Base-by-base conservation (phyloP, 768 basidiomycete genomes). In the Albatrellus ellisii region DNA sequence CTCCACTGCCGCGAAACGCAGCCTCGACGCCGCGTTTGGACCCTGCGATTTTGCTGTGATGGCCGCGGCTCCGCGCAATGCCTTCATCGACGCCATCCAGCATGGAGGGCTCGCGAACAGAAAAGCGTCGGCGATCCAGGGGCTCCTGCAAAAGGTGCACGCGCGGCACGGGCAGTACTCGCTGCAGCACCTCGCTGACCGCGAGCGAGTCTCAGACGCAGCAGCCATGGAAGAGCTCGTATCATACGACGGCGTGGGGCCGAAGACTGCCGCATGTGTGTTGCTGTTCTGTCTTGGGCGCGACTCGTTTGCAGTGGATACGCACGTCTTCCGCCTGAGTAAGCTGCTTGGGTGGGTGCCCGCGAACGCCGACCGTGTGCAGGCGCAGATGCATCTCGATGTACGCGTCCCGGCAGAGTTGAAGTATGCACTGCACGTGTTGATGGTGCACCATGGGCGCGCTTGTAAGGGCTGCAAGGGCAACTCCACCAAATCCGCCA, bases 291-390 rank as follows among this genome's bases (percentile, higher is more conserved):
- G 73, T 47, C 60, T 79, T 6, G 73, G 69, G 4, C 62, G 76
- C n/a, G 62, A 71, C 34, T 70, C 72, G 0, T 77, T 78, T 43
- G 73, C 77, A 0, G 77, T 79, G 37, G 76, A 79, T 46, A 79
- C 77, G 6, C 75, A 77, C 46, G 69, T 79, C 20, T 77, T 67
- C 50, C 62, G 75, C 11, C 53, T 77, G 42, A 67, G 65, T 54
- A 70, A 60, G 39, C 43, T 77, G 6, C 57, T 75, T 9, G 68
- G 66, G 0, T 73, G 73, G 71, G 65, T 72, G 0, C 72, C 73
- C 6, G 35, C 51, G 6, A 51, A 43, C 20, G 68, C 73, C 12
- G 66, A 74, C 51, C 56, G 72, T 1, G 63, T 77, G 2, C 61
- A 62, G 4, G 62, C 76, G 1, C 76, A 77, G 55, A 73, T 71